A percentile compares a stretch with the other conserved stretches of the same genome.
phyloP scores from a whole-genome alignment of 805 yeast species.

The Starmerella roubikii region DNA sequence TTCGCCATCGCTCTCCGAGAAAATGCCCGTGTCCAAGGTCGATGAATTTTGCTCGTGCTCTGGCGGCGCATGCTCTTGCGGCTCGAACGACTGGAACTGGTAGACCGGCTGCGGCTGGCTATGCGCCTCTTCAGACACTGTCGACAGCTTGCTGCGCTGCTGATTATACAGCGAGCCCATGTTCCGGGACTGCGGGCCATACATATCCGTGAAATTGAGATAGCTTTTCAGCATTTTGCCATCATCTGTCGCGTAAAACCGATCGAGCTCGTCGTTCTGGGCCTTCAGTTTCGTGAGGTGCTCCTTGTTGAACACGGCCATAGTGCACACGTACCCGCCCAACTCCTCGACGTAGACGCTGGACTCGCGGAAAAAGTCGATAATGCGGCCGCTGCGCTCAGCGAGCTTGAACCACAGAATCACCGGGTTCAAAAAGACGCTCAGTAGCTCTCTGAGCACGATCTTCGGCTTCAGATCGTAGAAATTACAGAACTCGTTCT shows the following conservation, averaged over 20 bases:
- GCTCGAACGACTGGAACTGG: slow-evolving; percentile 3
- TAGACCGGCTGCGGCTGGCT: background rate
- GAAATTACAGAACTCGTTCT: slow-evolving; percentile 63
- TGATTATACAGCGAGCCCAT: slow-evolving; percentile 3
- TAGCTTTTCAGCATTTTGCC: slow-evolving; percentile 88
- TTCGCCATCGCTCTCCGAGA: slow-evolving; percentile 24
- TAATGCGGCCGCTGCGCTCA: slow-evolving; percentile 52
- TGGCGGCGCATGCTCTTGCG: background rate
- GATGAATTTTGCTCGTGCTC: too few relatives aligned
- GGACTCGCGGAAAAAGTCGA: slow-evolving; percentile 83
- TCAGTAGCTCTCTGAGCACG: slow-evolving; percentile 62
- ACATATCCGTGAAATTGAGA: slow-evolving; percentile 74
- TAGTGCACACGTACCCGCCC: slow-evolving; percentile 77
- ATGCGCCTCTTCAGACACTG: background rate
- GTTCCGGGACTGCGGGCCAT: slow-evolving; percentile 31
- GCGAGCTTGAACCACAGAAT: slow-evolving; percentile 79
- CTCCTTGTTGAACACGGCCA: slow-evolving; percentile 81
- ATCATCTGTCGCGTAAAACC: slow-evolving; percentile 40
- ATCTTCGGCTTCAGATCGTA: slow-evolving; percentile 63
- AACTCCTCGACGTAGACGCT: slow-evolving; percentile 86
- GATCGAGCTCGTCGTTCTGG: slow-evolving; percentile 25
- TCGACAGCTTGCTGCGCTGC: background rate
- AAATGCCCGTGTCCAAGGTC: slow-evolving; percentile 4
- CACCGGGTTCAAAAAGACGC: slow-evolving; percentile 75
- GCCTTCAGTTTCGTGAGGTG: slow-evolving; percentile 31